Evolutionary conservation across 2,329 filamentous ascomycete species (phyloP), one percentile per base, ranked within the genome.

Genomic region (Sporothrix dimorphospora): DNA sequence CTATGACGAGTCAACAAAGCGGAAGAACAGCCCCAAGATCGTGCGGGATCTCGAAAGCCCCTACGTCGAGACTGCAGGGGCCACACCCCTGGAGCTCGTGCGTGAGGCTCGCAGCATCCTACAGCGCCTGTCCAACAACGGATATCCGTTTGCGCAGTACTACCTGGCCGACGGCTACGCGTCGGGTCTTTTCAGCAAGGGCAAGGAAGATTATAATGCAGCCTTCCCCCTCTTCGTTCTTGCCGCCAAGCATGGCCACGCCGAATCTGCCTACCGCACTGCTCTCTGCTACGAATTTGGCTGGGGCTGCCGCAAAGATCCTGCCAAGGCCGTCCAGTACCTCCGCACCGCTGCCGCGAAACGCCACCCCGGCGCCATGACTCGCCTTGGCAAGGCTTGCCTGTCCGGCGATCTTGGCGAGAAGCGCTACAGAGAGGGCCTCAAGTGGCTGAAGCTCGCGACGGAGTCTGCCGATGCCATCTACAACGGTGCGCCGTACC

Each of bases 281-380:
- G 96, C 92, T 19, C 86, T 99, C 71, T 98, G 94, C 83, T 98
- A 98, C 83, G 96, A 99, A 81, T 98, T 98, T 81, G 96, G 94
- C 74, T 99, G 96, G 96, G 96, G 96, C 53, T 97, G 92, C 78
- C 90, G 94, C 72, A 94, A 94, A 78, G 94, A 98, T 78, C 92
- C 92, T 72, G 89, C 92, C 67, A 98, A 98, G 82, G 95, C 96
- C 57, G 92, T 97, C 1, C 94, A 98, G 79, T 99, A 96, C 80
- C 92, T 97, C 79, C 91, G 95, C 71, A 91, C 92, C 74, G 92
- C 94, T 11, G 94, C 96, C 1, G 93, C 94, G 7, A 98, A 98
- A 81, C 93, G 94, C 73, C 96, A 99, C 78, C 96, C 96, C 0
- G 96, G 96, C 67, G 95, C 96, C 67, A 97, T 98, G 88, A 93